Conservation (phyloP, 2,329 filamentous ascomycete genomes). For the Sporothrix pallida region DNA sequence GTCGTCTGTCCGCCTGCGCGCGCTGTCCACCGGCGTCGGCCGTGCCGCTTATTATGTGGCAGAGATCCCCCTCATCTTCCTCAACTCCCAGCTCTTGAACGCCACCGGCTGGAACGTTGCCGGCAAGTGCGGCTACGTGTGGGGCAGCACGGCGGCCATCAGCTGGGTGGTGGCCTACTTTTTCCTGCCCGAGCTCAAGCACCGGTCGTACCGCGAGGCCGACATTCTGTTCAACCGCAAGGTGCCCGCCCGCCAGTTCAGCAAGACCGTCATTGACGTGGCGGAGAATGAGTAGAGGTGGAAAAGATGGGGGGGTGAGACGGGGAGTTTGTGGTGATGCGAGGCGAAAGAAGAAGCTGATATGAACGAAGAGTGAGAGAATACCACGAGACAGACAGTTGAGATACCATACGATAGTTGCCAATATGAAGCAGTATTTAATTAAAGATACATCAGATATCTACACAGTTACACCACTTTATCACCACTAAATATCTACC, state of each 20-base stretch:
- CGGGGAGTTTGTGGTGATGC: too few relatives aligned
- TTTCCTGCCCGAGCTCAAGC: slow-evolving; percentile 62
- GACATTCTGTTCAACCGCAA: slow-evolving; percentile 63
- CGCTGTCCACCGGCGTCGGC: slow-evolving; percentile 37
- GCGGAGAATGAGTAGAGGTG: slow-evolving; percentile 64
- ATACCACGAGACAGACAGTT: too few relatives aligned
- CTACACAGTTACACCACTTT: too few relatives aligned
- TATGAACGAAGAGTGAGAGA: not conserved
- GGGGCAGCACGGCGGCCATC: slow-evolving; percentile 62
- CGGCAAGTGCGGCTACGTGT: slow-evolving; percentile 64
- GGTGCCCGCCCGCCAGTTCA: slow-evolving; percentile 61
- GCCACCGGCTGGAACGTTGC: slow-evolving; percentile 50
- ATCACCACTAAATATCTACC: too few relatives aligned
- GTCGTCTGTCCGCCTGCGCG: slow-evolving; percentile 44
- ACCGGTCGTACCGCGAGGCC: slow-evolving; percentile 64
- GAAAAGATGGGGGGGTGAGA: not conserved
- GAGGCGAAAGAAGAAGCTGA: too few relatives aligned
- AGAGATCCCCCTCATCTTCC: slow-evolving; percentile 36
- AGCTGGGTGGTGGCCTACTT: slow-evolving; percentile 58
- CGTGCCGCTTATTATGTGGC: slow-evolving; percentile 15
- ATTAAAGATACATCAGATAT: too few relatives aligned
- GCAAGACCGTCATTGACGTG: slow-evolving; percentile 61
- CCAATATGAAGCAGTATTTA: not conserved
- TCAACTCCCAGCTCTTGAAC: slow-evolving; percentile 48
- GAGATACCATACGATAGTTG: slow-evolving; percentile 1